Conservation (phyloP, 306 rosid genomes). For the Alnus glutinosa region DNA sequence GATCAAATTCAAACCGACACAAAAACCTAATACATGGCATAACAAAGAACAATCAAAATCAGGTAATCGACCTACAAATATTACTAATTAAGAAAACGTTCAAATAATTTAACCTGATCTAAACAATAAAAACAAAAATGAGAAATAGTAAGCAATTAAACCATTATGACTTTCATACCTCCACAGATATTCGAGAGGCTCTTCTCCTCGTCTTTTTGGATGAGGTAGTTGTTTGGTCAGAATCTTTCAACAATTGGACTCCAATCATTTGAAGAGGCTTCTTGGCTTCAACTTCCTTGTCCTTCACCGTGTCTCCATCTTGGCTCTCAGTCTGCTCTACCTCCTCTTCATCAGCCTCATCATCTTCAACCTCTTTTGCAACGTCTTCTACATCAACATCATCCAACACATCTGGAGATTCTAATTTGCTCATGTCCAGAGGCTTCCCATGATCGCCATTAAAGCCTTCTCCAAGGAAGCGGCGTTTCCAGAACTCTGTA, state of each 20-base stretch:
- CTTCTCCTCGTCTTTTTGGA: slow-evolving; percentile 68
- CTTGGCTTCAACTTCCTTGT: slow-evolving; percentile 75
- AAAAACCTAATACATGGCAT: not conserved
- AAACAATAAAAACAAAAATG: slow-evolving; percentile 2
- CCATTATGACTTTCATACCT: slow-evolving; percentile 48
- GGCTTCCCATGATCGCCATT: slow-evolving; percentile 44
- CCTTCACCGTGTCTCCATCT: slow-evolving; percentile 78
- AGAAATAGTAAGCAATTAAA: not conserved
- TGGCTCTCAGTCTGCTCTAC: slow-evolving; percentile 69
- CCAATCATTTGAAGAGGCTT: slow-evolving; percentile 98
- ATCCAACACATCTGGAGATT: slow-evolving; percentile 53
- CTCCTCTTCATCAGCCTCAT: slow-evolving; percentile 68
- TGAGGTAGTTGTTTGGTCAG: slow-evolving; percentile 49
- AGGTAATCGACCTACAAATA: not conserved
- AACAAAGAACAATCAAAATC: not conserved
- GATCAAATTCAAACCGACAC: too few relatives aligned
- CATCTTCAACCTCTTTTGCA: slow-evolving; percentile 73
- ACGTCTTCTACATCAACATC: slow-evolving; percentile 58
- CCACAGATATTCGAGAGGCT: slow-evolving; percentile 44
- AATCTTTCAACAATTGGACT: slow-evolving; percentile 84
- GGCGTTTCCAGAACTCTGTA: slow-evolving; percentile 91
- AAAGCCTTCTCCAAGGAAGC: slow-evolving; percentile 86
- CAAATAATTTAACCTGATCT: not conserved
- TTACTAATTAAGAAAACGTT: not conserved
- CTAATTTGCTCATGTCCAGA: slow-evolving; percentile 33